Percentiles rank a stretch among this genome's conserved stretches.
Evolutionary conservation across 257 asterid species (phyloP).

Genomic region (Paulownia fortunei): DNA sequence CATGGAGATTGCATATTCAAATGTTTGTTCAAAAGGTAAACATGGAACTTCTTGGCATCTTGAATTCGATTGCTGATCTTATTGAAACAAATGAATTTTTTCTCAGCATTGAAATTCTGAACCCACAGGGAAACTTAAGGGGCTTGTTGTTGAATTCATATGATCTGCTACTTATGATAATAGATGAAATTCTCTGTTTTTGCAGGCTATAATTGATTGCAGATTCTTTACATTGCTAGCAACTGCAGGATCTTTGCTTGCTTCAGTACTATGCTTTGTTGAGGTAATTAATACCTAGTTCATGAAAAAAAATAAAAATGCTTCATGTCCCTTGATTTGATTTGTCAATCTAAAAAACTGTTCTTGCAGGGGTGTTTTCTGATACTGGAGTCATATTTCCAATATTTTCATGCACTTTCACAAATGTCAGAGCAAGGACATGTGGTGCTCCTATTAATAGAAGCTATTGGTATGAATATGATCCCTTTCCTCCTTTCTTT

Average conservation of each 20-base stretch:
- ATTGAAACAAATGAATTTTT: background rate
- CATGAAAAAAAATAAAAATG: background rate
- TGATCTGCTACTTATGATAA: background rate
- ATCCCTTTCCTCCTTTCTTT: background rate
- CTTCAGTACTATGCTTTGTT: conserved; percentile 68
- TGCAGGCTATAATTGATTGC: conserved; percentile 83
- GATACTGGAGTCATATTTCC: conserved; percentile 58
- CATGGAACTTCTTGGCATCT: background rate
- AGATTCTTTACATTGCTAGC: conserved; percentile 82
- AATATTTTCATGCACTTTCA: conserved; percentile 57
- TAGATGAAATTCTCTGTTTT: background rate
- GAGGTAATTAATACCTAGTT: conserved; percentile 52
- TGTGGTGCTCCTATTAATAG: conserved; percentile 59
- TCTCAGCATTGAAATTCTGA: background rate
- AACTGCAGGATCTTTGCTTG: conserved; percentile 76
- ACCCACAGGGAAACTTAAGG: too few species aligned
- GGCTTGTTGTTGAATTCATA: background rate
- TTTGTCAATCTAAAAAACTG: background rate
- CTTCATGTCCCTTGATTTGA: too few species aligned
- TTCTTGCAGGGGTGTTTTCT: conserved; percentile 70
- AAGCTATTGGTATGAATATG: conserved; percentile 78
- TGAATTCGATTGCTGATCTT: background rate
- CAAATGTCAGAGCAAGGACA: conserved; percentile 53
- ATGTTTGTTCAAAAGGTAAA: conserved; percentile 70
- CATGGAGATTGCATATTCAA: conserved; percentile 56